Conservation (phyloP, 257 asterid genomes). For the Petunia axillaris region DNA sequence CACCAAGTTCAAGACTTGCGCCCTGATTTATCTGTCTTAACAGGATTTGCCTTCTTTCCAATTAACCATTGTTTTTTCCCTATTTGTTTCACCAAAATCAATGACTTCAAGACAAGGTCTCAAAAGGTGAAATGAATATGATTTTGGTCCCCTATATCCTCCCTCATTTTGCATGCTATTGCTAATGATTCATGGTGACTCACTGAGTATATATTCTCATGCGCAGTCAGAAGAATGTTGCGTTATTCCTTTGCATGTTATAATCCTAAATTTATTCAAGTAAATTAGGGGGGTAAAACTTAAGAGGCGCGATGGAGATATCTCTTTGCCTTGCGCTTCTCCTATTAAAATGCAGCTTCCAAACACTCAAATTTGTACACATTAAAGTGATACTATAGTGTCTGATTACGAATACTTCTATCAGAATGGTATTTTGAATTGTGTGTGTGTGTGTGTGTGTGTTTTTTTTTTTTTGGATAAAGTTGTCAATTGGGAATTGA, state of each 20-base stretch:
- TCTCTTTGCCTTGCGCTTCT: constrained; percentile 1
- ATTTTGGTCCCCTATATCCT: not conserved
- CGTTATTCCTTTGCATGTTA: not conserved
- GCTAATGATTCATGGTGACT: not conserved
- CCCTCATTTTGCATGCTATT: not conserved
- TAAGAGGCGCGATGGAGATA: not conserved
- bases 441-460: not conserved
- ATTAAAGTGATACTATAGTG: not conserved
- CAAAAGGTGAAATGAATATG: not conserved
- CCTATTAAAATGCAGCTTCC: constrained; percentile 2
- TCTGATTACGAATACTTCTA: not conserved
- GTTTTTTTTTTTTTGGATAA: not conserved
- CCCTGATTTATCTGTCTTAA: not conserved
- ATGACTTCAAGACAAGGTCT: constrained; percentile 2
- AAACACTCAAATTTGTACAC: not conserved
- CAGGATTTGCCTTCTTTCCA: not conserved
- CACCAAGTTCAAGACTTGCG: not conserved
- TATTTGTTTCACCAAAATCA: not conserved
- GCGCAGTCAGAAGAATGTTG: not conserved
- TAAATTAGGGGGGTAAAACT: not conserved
- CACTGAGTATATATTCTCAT: not conserved
- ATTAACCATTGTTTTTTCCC: not conserved
- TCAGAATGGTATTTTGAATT: not conserved
- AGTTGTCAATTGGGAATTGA: not conserved
- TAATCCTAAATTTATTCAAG: not conserved